Conservation (phyloP, 441 rosid species). For the Erodium trifolium region DNA sequence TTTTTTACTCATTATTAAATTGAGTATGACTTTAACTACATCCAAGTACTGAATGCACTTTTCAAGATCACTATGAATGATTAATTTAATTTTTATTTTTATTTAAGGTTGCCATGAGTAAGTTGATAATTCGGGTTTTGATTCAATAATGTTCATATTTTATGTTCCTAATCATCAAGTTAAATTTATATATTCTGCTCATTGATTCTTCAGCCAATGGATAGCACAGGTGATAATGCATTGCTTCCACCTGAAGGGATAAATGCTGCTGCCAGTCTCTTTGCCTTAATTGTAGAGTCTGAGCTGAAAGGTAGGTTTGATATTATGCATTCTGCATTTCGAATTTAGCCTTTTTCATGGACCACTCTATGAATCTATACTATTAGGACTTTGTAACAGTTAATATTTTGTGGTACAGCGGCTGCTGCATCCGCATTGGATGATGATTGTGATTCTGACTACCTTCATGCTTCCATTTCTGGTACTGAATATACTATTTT, state of each 20-base stretch:
- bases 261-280: conserved; percentile 70
- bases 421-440: conserved; percentile 72
- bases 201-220: conserved; percentile 48
- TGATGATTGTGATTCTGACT: conserved; percentile 53
- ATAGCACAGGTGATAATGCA: conserved; percentile 43
- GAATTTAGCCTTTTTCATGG: not conserved
- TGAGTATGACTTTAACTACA: not conserved
- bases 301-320: conserved; percentile 61
- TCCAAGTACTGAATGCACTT: not conserved
- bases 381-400: conserved; percentile 16
- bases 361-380: conserved; percentile 11
- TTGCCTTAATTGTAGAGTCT: conserved; percentile 68
- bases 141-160: not conserved
- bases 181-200: conserved; percentile 17
- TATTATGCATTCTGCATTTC: conserved; percentile 17
- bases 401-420: conserved; percentile 35
- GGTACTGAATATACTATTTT: conserved; percentile 32
- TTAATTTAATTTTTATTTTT: not conserved
- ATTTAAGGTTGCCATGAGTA: not conserved
- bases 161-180: conserved; percentile 18
- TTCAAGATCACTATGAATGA: not conserved
- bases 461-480: conserved; percentile 77
- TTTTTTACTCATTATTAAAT: not conserved
- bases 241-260: conserved; percentile 78
- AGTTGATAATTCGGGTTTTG: not conserved